Base-by-base conservation (phyloP, 768 basidiomycete genomes). In the Clitopilus passeckerianus region DNA sequence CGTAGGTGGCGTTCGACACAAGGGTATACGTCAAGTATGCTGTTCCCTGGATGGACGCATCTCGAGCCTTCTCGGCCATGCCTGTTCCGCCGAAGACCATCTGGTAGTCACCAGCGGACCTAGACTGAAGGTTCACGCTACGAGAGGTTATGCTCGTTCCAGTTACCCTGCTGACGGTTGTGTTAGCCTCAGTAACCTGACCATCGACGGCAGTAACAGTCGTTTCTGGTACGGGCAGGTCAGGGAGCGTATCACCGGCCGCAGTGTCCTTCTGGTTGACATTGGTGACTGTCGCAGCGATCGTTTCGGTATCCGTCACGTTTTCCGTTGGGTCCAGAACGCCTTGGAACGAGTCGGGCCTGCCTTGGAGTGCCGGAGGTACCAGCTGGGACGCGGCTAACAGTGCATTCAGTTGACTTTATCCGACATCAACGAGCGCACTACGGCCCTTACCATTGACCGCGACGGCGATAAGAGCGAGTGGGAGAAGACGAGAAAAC, bases 11-110 rank as follows among this genome's bases (percentile, higher is more conserved):
- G 63, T 81, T 81, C 56, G 67, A 61, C 1, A 82, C 74, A 35
- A 80, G 66, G 0, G 76, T 79, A 64, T 75, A 82, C 10, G 79
- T 81, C 24, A 81, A 67, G 64, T 80, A 81, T 1, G 79, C 78
- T 0, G 78, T 80, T n/a, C 78, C 78, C 66, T 80, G 60, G 20
- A 81, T 76, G 15, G 80, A 75, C 12, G 68, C 78, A 59, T 80
- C 79, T 23, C 75, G 65, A 60, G 76, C 77, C 12, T 59, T 68
- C 9, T 67, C 58, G 1, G 68, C 68, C n/a, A 67, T 72, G 2
- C 75, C 74, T 4, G 74, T 72, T 1, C 77, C 77, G 0, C 64
- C 54, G 63, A 82, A 82, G 5, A 80, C 74, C 16, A 70, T 60
- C 12, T 71, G 65, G 54, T 79, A 79, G 52, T 69, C 70, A 20